Base-by-base conservation (phyloP, 176 grass and related monocot genomes). In the Aegilops speltoides region DNA sequence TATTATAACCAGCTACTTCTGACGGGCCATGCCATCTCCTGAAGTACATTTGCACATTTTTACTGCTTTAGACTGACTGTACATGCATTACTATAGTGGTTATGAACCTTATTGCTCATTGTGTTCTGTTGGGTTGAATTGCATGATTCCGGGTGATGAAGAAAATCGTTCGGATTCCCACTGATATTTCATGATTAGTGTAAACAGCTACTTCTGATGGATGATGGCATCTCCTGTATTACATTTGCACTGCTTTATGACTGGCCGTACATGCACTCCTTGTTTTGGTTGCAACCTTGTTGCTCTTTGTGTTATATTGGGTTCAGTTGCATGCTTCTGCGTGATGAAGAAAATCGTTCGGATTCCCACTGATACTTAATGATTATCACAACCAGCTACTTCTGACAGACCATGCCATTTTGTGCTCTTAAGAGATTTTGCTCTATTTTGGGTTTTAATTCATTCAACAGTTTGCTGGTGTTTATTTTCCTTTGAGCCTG, bases 121-220 rank as follows among this genome's bases (percentile, higher is more conserved):
- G 16, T 54, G 6, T 54, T 20, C 9, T 66, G 8, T 7, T 62
- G 2, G 9, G 10, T 8, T 57, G 15, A 45, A 32, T 56, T 14
- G 54, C 80, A 74, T 87, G 66, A 67, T 83, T 65, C 73, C 79
- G 80, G 33, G 28, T 85, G 86, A 85, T 34, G 86, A 88, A 88
- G 90, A 91, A 91, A 91, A 88, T 88, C 64, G 45, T 52, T 82
- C 43, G 84, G 89, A 87, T 87, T 90, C 89, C 80, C 84, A 66
- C 29, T 73, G 50, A 61, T 61, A 28, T 26, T 87, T 11, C 28
- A 79, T 90, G 89, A 90, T 90, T 86, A 40, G 45, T 57, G 56
- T 8, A 87, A 83, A 57, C 84, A 90, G 84, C 84, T 86, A 86
- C 79, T 90, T 87, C 84, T 87, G 89, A 74, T 84, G 64, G 24